Percentiles rank a stretch among this genome's conserved stretches.
These are phyloP conservation scores for Plectranthus barbatus DNA, from an alignment of 257 asterid species.

Conservation along the genomic window DNA sequence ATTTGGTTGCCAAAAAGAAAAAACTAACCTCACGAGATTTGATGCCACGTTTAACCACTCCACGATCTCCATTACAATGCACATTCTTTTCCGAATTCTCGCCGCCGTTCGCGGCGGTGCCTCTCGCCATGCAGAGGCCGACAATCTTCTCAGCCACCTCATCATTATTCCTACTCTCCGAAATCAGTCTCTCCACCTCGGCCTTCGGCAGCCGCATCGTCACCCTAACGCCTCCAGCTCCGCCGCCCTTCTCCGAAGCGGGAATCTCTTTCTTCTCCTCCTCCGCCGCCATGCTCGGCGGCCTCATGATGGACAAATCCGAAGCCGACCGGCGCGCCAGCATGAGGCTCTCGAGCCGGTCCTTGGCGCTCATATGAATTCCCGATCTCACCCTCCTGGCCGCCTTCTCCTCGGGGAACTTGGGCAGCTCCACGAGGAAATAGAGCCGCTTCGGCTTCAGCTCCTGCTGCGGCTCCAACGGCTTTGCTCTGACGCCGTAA, in stretches of 20 bases:
- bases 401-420: constrained; percentile 34
- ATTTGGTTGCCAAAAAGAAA: not conserved
- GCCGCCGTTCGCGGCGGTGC: constrained; percentile 10
- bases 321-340: constrained; percentile 70
- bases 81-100: constrained; percentile 9
- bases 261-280: not conserved
- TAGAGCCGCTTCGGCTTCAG: too few species aligned
- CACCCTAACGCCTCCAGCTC: constrained; percentile 36
- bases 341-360: constrained; percentile 84
- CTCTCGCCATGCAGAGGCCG: constrained; percentile 36
- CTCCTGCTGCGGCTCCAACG: constrained; percentile 83
- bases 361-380: constrained; percentile 91
- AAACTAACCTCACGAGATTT: constrained; percentile 57
- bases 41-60: constrained; percentile 16
- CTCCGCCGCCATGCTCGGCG: constrained; percentile 30
- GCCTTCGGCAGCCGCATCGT: constrained; percentile 67
- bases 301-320: constrained; percentile 57
- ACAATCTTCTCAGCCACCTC: constrained; percentile 66
- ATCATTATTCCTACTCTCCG: constrained; percentile 46
- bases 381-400: constrained; percentile 79
- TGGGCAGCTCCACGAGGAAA: constrained; percentile 69
- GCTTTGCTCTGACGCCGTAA: constrained; percentile 69
- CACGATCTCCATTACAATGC: constrained; percentile 13
- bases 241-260: constrained; percentile 6
- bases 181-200: constrained; percentile 72